Percentiles rank a stretch among this genome's conserved stretches.
Evolutionary conservation across 163 green algal species (phyloP).

Genomic region (Smithsoniella earleae): DNA sequence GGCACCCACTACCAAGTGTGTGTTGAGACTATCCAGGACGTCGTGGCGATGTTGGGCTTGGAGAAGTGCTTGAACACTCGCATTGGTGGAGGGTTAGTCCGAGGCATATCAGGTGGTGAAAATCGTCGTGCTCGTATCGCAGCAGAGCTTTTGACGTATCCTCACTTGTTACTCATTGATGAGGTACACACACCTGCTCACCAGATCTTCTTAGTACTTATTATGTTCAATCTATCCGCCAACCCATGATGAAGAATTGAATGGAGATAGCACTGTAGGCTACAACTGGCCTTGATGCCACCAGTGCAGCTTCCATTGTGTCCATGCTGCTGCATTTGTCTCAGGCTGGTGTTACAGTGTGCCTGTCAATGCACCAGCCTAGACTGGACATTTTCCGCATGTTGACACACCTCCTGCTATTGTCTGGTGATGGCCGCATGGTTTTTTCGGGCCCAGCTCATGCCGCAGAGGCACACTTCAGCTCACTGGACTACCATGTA

Average conservation of each 20-base stretch:
- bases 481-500: conserved; percentile 39
- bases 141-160: conserved; percentile 56
- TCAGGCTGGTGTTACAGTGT: conserved; percentile 43
- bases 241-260: too few relatives aligned
- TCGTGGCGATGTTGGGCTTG: conserved; percentile 42
- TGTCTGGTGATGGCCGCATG: conserved; percentile 46
- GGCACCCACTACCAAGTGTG: neutral
- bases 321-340: conserved; percentile 50
- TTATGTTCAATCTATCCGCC: too few relatives aligned
- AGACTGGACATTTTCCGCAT: conserved; percentile 57
- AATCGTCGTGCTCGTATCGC: conserved; percentile 62
- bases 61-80: conserved; percentile 47
- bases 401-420: conserved; percentile 56
- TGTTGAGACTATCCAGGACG: neutral
- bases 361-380: conserved; percentile 69
- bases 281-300: conserved; percentile 66
- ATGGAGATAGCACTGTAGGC: too few relatives aligned
- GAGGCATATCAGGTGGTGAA: conserved; percentile 56
- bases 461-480: conserved; percentile 47
- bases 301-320: conserved; percentile 58
- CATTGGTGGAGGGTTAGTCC: conserved; percentile 54
- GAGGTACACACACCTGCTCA: conserved; percentile 54
- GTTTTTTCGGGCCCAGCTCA: conserved; percentile 52
- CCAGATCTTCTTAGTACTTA: too few relatives aligned
- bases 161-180: conserved; percentile 63